phyloP scores from a whole-genome alignment of 2,329 filamentous ascomycete genomes.

The Fusarium secorum region DNA sequence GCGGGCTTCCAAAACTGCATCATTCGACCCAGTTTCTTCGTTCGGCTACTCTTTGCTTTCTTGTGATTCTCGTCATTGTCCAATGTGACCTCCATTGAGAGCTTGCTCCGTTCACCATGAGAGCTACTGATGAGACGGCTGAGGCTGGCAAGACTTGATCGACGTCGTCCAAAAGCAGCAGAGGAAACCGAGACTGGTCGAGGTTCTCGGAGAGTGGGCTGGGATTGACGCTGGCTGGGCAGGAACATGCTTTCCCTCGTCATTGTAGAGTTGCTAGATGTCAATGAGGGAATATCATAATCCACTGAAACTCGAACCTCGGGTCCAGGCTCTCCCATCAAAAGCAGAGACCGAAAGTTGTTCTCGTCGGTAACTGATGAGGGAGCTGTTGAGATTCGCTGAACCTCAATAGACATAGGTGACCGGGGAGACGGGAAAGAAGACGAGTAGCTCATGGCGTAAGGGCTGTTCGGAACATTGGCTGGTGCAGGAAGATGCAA shows the following conservation, averaged over 20 bases:
- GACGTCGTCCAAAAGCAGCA: conserved; percentile 71
- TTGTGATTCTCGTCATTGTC: conserved; percentile 63
- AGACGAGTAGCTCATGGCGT: conserved; percentile 69
- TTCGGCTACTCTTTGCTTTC: conserved; percentile 67
- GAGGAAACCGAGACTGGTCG: conserved; percentile 70
- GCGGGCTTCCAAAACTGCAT: conserved; percentile 81
- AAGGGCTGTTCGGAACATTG: conserved; percentile 66
- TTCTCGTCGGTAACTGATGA: conserved; percentile 78
- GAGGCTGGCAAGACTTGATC: conserved; percentile 78
- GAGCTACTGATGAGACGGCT: conserved; percentile 79
- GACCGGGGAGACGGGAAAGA: conserved; percentile 76
- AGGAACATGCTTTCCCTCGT: conserved; percentile 69
- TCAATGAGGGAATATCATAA: conserved; percentile 73
- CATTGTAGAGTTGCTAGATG: conserved; percentile 80
- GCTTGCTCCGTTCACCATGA: conserved; percentile 77
- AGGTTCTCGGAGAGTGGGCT: conserved; percentile 60
- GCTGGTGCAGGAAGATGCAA: conserved; percentile 55
- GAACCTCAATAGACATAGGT: conserved; percentile 73
- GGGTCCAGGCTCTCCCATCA: conserved; percentile 74
- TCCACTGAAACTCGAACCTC: conserved; percentile 76
- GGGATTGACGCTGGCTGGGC: conserved; percentile 56
- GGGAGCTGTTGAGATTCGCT: conserved; percentile 76
- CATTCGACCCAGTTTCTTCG: conserved; percentile 75
- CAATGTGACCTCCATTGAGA: conserved; percentile 71
- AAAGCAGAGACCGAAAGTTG: conserved; percentile 72